Conservation (phyloP, 176 grass and related monocot species). For the Ananas comosus region DNA sequence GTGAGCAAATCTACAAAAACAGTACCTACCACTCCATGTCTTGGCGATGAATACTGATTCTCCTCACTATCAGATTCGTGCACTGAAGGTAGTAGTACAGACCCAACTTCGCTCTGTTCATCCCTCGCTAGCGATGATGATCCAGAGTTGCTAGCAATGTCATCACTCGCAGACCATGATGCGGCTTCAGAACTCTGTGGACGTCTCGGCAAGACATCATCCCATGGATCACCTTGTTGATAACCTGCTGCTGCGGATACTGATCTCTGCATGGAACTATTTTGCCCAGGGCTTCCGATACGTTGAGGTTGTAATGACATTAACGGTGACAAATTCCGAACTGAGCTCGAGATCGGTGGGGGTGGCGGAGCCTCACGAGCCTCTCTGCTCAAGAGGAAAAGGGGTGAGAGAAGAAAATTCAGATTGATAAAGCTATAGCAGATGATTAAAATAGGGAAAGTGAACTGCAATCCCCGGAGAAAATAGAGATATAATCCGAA, state of each 20-base stretch:
- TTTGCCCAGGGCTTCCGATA: slow-evolving; percentile 24
- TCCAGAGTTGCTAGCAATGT: slow-evolving; percentile 14
- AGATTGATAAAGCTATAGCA: too few species aligned
- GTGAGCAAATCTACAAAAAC: neutral
- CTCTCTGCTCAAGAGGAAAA: slow-evolving; percentile 24
- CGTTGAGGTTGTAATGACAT: slow-evolving; percentile 11
- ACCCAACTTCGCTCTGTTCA: slow-evolving; percentile 15
- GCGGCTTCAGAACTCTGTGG: slow-evolving; percentile 9
- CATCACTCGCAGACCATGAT: slow-evolving; percentile 27
- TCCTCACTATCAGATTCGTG: slow-evolving; percentile 15
- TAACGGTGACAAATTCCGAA: slow-evolving; percentile 28
- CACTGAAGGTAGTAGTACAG: slow-evolving; percentile 4
- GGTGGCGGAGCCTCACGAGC: slow-evolving; percentile 34
- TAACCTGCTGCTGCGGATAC: slow-evolving; percentile 14
- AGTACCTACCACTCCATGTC: slow-evolving; percentile 26
- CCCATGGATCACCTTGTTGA: slow-evolving; percentile 31
- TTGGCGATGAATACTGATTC: slow-evolving; percentile 14
- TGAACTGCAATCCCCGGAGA: too few species aligned
- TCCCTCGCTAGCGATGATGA: slow-evolving; percentile 5
- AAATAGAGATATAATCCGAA: too few species aligned
- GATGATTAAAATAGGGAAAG: too few species aligned
- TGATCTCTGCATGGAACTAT: slow-evolving; percentile 13
- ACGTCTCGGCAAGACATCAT: slow-evolving; percentile 14
- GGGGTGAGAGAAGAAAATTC: too few species aligned
- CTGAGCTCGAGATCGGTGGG: slow-evolving; percentile 19